Evolutionary conservation across 192 early-diverging fungal species (phyloP), one percentile per base, ranked within the genome.

Genomic region (Linderina pennispora): DNA sequence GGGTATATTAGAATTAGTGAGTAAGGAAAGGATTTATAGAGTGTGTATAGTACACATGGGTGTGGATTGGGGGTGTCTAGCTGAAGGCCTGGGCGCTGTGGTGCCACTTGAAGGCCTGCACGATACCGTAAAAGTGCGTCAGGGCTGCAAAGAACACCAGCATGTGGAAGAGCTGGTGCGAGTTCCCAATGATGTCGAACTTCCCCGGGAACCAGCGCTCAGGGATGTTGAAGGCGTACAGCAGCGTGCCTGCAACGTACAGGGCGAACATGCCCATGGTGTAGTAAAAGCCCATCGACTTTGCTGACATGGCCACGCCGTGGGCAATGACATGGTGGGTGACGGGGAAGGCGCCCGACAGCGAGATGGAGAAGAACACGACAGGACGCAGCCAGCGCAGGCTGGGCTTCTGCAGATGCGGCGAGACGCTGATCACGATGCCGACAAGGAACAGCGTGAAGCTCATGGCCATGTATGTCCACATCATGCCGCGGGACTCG

Each of bases 101-200:
- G 62, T 69, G 60, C 61, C 57, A 75, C 46, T 57, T 61, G 55
- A 75, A 69, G 13, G 82, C 80, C 52, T 77, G 73, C 22, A 77
- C 76, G 6, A 88, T 77, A 31, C 85, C 89, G 55, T 78, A 55
- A 52, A 84, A 90, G 48, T 92, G 90, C 20, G 71, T 57, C n/a
- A 83, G n/a, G 8, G 88, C 83, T 9, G 87, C 94, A 8, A 78
- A 46, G 19, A 94, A 77, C 8, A 94, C 90, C 38, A 86, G 77
- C 17, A 87, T 38, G 58, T 97, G 94, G 60, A 91, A 97, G 33
- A 97, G 90, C 74, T 97, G 94, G 61, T 93, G 92, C n/a, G 87
- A 89, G 69, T 77, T 78, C 53, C 85, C 85, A 62, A 80, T 86
- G 43, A 84, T 75, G 50, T 93, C 88, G 55, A 91, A 89, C 55